phyloP scores from a whole-genome alignment of 1,139 yeast genomes.

The Spathaspora sp. region DNA sequence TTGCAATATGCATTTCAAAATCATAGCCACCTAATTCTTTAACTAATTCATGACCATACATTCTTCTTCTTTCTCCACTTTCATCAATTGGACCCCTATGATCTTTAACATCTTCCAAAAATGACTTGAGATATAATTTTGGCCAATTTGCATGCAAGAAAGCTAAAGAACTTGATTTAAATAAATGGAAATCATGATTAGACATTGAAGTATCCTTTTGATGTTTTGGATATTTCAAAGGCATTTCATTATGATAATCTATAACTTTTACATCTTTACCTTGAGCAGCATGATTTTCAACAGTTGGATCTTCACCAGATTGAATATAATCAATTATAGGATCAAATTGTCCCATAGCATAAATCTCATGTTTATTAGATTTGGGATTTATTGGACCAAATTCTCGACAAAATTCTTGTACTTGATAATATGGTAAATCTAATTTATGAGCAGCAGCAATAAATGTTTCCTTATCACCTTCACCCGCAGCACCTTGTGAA shows the following conservation, averaged over 20 bases:
- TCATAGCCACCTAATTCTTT: slow-evolving; percentile 29
- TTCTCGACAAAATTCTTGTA: slow-evolving; percentile 40
- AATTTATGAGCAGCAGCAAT: slow-evolving; percentile 58
- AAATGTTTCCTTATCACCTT: slow-evolving; percentile 65
- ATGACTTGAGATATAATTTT: slow-evolving; percentile 25
- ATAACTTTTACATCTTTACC: slow-evolving; percentile 6
- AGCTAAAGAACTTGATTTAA: slow-evolving; percentile 27
- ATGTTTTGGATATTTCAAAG: slow-evolving; percentile 23
- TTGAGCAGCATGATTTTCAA: slow-evolving; percentile 3
- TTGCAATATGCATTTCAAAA: slow-evolving; percentile 27
- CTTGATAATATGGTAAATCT: slow-evolving; percentile 53
- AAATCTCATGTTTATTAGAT: slow-evolving; percentile 25
- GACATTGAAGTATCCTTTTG: slow-evolving; percentile 19
- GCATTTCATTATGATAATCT: slow-evolving; percentile 16
- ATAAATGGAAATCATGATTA: slow-evolving; percentile 32
- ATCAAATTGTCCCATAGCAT: slow-evolving; percentile 42
- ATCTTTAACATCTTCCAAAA: slow-evolving; percentile 19
- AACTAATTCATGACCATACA: slow-evolving; percentile 28
- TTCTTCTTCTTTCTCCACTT: slow-evolving; percentile 23
- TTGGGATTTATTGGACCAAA: slow-evolving; percentile 29
- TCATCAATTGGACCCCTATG: slow-evolving; percentile 30
- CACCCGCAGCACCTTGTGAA: slow-evolving; percentile 61
- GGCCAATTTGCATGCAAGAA: slow-evolving; percentile 45
- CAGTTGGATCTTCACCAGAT: slow-evolving; percentile 12
- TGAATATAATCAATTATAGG: slow-evolving; percentile 35